A percentile compares a stretch with the other conserved stretches of the same genome.
Evolutionary conservation across 441 rosid genomes (phyloP).

Genomic region (Pelargonium fulgidum): DNA sequence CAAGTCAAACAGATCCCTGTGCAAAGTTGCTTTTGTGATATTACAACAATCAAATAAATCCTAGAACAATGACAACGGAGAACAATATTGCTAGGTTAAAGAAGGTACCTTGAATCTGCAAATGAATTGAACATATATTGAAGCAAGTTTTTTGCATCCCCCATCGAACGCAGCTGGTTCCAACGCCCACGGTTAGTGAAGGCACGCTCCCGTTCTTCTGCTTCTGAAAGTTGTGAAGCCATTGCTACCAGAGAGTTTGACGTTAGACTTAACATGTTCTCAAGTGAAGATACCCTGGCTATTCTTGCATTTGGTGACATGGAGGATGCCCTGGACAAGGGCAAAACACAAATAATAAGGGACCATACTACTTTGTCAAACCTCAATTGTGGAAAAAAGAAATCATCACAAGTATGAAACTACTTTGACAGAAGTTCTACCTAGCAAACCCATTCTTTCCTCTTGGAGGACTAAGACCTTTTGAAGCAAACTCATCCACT

Average conservation of each 20-base stretch:
- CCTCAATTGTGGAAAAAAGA: too few relatives aligned
- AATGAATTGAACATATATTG: conserved; percentile 90
- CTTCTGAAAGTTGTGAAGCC: conserved; percentile 99
- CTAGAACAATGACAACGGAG: background rate
- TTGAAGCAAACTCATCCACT: conserved; percentile 82
- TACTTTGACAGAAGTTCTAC: conserved; percentile 29
- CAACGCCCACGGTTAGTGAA: conserved; percentile 89
- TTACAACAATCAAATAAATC: conserved; percentile 1
- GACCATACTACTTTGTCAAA: too few relatives aligned
- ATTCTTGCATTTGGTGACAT: conserved; percentile 87
- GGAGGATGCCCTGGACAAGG: conserved; percentile 72
- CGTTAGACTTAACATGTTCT: conserved; percentile 85
- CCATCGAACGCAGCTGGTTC: conserved; percentile 97
- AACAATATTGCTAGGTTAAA: conserved; percentile 7
- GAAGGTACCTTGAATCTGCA: conserved; percentile 70
- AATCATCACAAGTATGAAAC: too few relatives aligned
- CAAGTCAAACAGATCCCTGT: too few relatives aligned
- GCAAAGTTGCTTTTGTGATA: background rate
- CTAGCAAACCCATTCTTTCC: conserved; percentile 89
- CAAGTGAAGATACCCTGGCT: conserved; percentile 82
- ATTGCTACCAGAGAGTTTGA: conserved; percentile 89
- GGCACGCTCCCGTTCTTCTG: conserved; percentile 89
- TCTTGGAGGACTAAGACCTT: conserved; percentile 92
- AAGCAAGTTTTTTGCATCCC: conserved; percentile 92
- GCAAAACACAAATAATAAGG: too few relatives aligned